Conservation (phyloP, 495 filamentous ascomycete species). For the Neurospora sp. region DNA sequence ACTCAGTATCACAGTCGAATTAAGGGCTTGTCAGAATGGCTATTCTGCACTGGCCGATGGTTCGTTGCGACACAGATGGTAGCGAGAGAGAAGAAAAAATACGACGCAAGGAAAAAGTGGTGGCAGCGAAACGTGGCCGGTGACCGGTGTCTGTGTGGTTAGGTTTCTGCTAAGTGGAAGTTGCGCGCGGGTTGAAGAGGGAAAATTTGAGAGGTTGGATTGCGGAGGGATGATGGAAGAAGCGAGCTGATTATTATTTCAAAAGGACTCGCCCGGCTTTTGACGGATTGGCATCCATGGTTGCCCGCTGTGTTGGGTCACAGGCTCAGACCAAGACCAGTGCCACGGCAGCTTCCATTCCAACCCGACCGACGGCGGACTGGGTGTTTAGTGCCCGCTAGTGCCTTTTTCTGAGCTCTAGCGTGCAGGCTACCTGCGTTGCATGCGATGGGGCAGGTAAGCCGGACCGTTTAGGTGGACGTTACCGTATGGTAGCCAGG, state of each 20-base stretch:
- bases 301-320: slow-evolving; percentile 13
- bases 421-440: neutral
- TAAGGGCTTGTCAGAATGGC: neutral
- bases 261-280: slow-evolving; percentile 14
- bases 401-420: neutral
- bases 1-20: neutral
- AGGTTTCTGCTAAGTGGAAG: neutral
- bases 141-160: neutral
- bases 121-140: neutral
- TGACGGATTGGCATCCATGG: slow-evolving; percentile 19
- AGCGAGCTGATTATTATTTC: slow-evolving; percentile 4
- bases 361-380: neutral
- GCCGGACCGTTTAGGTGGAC: neutral
- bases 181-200: neutral
- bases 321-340: slow-evolving; percentile 10
- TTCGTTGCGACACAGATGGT: neutral
- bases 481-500: neutral
- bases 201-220: slow-evolving; percentile 2
- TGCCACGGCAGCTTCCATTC: neutral
- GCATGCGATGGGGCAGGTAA: neutral
- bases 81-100: neutral
- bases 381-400: neutral
- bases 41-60: neutral
- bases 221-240: slow-evolving; percentile 1
- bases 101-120: neutral